phyloP scores from a whole-genome alignment of 1,139 yeast genomes.

The Taphrina wiesneri region DNA sequence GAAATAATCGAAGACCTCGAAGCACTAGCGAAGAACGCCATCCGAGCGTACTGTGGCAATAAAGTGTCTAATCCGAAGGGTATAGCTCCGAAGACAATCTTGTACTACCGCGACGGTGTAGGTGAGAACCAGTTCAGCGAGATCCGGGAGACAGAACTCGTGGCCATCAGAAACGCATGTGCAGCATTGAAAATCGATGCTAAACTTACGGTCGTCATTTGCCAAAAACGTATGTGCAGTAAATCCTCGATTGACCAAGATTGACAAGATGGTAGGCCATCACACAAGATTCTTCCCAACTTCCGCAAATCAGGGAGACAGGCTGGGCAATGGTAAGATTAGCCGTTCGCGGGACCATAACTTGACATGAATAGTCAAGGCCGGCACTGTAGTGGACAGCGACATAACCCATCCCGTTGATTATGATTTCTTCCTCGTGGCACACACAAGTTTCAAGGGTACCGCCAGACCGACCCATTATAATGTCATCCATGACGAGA shows the following conservation, averaged over 20 bases:
- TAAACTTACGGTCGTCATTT: conserved; percentile 43
- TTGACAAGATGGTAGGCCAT: conserved; percentile 37
- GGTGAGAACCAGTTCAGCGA: conserved; percentile 44
- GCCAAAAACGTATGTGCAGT: conserved; percentile 39
- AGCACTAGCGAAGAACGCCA: conserved; percentile 42
- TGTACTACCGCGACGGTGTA: conserved; percentile 46
- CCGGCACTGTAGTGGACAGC: conserved; percentile 45
- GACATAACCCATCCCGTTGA: conserved; percentile 44
- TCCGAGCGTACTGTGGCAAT: conserved; percentile 40
- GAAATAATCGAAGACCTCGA: conserved; percentile 44
- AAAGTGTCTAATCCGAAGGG: conserved; percentile 36
- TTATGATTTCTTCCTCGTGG: conserved; percentile 44
- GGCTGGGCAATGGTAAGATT: conserved; percentile 40
- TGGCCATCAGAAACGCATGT: conserved; percentile 42
- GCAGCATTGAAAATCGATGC: conserved; percentile 41
- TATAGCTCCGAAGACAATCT: conserved; percentile 41
- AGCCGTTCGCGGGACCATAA: background rate
- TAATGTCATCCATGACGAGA: conserved; percentile 45
- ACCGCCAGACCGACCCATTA: conserved; percentile 46
- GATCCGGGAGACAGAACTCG: conserved; percentile 43
- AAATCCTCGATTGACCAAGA: background rate
- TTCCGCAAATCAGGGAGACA: conserved; percentile 39
- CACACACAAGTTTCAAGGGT: conserved; percentile 46
- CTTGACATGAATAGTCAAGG: conserved; percentile 36
- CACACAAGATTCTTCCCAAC: conserved; percentile 45